Evolutionary conservation across 768 basidiomycete species (phyloP).

Genomic region (Hebeloma cylindrosporum): DNA sequence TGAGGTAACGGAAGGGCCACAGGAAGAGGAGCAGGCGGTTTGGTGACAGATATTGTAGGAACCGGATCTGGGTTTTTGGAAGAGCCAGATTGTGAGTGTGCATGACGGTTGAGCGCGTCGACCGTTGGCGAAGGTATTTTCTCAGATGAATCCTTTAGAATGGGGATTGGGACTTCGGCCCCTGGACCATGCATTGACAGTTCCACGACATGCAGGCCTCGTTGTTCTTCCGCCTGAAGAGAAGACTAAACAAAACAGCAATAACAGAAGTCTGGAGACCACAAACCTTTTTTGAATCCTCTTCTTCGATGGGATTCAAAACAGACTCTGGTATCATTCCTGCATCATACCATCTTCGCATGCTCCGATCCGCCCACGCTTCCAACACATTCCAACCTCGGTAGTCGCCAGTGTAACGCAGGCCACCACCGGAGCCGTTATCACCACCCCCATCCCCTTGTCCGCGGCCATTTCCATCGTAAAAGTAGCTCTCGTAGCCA

Average conservation of each 20-base stretch:
- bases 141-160: conserved; percentile 45
- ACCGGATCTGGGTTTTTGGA: conserved; percentile 28
- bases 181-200: conserved; percentile 42
- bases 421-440: conserved; percentile 62
- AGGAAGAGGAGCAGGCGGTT: conserved; percentile 69
- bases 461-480: conserved; percentile 74
- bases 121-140: conserved; percentile 33
- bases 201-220: conserved; percentile 43
- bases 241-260: conserved; percentile 2
- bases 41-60: conserved; percentile 64
- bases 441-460: conserved; percentile 80
- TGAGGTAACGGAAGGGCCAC: conserved; percentile 65
- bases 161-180: conserved; percentile 62
- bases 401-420: conserved; percentile 83
- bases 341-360: conserved; percentile 81
- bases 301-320: conserved; percentile 36
- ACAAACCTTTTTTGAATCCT: conserved; percentile 39
- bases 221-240: conserved; percentile 17
- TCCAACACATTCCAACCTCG: conserved; percentile 91
- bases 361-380: conserved; percentile 89
- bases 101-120: conserved; percentile 20
- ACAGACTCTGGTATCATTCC: conserved; percentile 63
- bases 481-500: conserved; percentile 87
- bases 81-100: conserved; percentile 18
- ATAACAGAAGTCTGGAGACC: not conserved